A percentile compares a stretch with the other conserved stretches of the same genome.
Evolutionary conservation across 257 asterid genomes (phyloP).

Genomic region (Fraxinus quadrangulata): DNA sequence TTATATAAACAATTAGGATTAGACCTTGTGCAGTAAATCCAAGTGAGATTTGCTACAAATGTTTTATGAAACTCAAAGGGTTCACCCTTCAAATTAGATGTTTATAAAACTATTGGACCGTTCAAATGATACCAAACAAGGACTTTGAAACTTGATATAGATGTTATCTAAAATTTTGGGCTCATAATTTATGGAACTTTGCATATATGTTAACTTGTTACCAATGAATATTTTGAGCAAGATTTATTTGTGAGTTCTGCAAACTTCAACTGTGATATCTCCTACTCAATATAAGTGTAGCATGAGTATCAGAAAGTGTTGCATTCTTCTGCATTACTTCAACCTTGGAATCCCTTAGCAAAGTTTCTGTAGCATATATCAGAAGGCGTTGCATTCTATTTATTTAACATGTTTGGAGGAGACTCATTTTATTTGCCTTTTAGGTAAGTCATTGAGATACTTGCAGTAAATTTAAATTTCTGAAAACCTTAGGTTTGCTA

Average conservation of each 20-base stretch:
- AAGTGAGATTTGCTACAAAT: conserved; percentile 2
- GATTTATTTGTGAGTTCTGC: background rate
- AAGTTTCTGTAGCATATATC: no score
- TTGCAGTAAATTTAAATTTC: background rate
- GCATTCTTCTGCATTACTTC: background rate
- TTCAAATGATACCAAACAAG: conserved; percentile 7
- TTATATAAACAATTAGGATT: background rate
- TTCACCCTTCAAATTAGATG: background rate
- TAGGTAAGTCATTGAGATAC: background rate
- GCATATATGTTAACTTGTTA: background rate
- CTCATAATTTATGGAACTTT: background rate
- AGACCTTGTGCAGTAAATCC: background rate
- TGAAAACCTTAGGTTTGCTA: background rate
- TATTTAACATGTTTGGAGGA: background rate
- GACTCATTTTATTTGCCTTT: background rate
- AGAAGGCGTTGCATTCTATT: background rate
- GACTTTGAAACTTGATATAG: conserved; percentile 10
- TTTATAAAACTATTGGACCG: background rate
- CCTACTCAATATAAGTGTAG: background rate
- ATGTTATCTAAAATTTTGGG: background rate
- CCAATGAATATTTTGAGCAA: background rate
- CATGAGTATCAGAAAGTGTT: background rate
- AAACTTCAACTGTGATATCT: background rate
- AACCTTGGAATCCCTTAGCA: background rate
- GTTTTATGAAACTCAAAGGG: background rate